phyloP scores from a whole-genome alignment of 208 protist genomes.

The Trypanosoma rangeli region DNA sequence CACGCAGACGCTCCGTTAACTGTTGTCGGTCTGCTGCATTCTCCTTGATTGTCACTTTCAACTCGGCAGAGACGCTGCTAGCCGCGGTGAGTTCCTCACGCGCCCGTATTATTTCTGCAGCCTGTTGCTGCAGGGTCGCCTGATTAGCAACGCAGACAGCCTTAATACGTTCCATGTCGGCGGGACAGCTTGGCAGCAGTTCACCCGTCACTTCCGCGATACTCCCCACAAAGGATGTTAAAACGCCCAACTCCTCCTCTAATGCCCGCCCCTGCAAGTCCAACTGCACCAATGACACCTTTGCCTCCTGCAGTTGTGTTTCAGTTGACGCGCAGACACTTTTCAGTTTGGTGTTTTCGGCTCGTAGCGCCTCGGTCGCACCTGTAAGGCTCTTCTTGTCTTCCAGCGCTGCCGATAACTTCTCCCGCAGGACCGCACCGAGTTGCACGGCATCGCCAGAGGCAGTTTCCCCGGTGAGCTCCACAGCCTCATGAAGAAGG shows the following conservation, averaged over 20 bases:
- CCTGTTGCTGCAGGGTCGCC: background rate
- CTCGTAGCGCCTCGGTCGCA: background rate
- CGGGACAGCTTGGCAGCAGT: background rate
- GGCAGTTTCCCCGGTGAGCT: background rate
- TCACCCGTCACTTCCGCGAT: background rate
- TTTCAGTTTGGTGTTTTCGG: background rate
- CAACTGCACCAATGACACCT: background rate
- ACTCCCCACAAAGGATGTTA: conserved; percentile 3
- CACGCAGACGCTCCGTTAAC: background rate
- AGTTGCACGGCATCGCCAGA: background rate
- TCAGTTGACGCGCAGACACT: background rate
- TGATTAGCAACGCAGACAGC: background rate
- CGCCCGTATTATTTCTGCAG: background rate
- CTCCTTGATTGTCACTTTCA: background rate
- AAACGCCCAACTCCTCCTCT: background rate
- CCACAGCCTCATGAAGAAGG: background rate
- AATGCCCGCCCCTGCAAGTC: background rate
- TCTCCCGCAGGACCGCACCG: background rate
- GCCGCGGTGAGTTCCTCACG: conserved; percentile 1
- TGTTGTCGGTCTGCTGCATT: background rate
- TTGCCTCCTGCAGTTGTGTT: background rate
- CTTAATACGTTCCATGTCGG: background rate
- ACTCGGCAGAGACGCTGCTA: background rate
- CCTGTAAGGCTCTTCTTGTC: conserved; percentile 11
- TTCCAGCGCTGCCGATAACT: background rate